These are phyloP conservation scores for Gleditsia sinensis DNA, from an alignment of 306 rosid species.

Conservation along the genomic window DNA sequence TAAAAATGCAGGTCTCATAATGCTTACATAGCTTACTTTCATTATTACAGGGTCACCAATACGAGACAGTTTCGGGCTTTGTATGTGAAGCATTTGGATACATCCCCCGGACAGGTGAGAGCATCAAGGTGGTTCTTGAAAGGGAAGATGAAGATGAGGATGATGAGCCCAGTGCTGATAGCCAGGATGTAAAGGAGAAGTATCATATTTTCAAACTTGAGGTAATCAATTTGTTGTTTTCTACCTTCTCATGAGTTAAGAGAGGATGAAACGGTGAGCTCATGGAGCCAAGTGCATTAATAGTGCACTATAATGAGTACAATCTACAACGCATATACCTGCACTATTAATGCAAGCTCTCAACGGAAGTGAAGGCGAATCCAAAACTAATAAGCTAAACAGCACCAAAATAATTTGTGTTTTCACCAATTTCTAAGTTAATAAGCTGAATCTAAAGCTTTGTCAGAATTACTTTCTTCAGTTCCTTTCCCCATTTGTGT, in stretches of 20 bases:
- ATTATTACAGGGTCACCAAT: slow-evolving; percentile 83
- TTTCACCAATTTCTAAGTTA: neutral
- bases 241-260: neutral
- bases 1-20: slow-evolving; percentile 1
- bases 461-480: neutral
- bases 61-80: slow-evolving; percentile 97
- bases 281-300: neutral
- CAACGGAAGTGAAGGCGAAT: neutral
- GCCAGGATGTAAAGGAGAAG: slow-evolving; percentile 73
- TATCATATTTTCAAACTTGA: slow-evolving; percentile 78
- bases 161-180: slow-evolving; percentile 62
- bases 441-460: neutral
- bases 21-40: neutral
- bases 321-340: neutral
- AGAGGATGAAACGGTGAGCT: neutral
- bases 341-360: neutral
- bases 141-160: slow-evolving; percentile 77
- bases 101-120: slow-evolving; percentile 95
- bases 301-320: slow-evolving; percentile 1
- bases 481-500: neutral
- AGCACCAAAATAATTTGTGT: too few relatives aligned
- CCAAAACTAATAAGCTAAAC: too few relatives aligned
- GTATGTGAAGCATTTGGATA: slow-evolving; percentile 97
- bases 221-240: slow-evolving; percentile 51
- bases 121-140: slow-evolving; percentile 83